Base-by-base conservation (phyloP, 257 asterid genomes). In the Ilex aquifolium region DNA sequence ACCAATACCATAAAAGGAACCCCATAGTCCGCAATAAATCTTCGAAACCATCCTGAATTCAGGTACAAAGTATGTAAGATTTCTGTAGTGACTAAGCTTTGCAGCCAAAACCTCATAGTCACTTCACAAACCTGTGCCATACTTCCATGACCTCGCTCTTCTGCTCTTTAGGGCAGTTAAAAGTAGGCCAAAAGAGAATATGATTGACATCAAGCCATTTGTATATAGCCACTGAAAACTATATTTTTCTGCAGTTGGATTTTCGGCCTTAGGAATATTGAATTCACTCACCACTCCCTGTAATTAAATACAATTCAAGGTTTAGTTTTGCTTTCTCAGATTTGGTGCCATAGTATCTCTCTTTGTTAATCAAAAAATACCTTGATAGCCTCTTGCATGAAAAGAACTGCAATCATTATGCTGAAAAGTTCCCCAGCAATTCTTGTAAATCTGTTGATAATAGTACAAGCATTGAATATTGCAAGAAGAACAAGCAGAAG, bases 271-370 rank as follows among this genome's bases (percentile, higher is more conserved):
- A 10, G 96, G 97, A 52, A 82, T 57, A 40, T 59, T 11, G 74
- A 93, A 93, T 69, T 93, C 99, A 57, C 92, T 81, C 73, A 85
- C 77, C 66, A 90, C 70, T 15, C 99, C 99, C 96, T 93, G 87
- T 60, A 11, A 60, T 62, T 74, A 59, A 53, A 51, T 64, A 16
- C 64, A 49, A 49, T 15, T 36, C 54, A 49, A 49, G 17, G 54
- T 3, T n/a, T n/a, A 49, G 17, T n/a, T 11, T 36, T 36, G 5
- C 42, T 36, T 36, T 36, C 5, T 36, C 42, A 36, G 0, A 36
- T 36, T 36, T 36, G 42, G 42, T 36, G 42, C 5, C 7, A 36
- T 7, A 36, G 8, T 36, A 4, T 4, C 5, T 36, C 42, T 36
- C 42, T 36, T 36, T 36, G 42, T 36, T 36, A 36, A 36, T 7